Conservation (phyloP, 176 grass and related monocot genomes). For the Carex littledalei region DNA sequence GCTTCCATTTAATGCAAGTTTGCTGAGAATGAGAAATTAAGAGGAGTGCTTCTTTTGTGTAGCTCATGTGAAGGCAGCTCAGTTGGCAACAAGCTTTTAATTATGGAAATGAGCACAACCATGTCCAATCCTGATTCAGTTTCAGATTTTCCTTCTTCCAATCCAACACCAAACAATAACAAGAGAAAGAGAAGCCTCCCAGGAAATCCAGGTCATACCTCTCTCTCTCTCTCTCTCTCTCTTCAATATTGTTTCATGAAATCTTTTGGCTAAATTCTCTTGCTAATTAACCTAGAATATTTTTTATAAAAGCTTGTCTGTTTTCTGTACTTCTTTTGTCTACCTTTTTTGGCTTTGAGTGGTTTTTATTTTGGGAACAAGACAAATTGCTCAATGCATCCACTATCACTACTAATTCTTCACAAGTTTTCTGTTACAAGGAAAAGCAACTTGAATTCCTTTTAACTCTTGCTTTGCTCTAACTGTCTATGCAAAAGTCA, state of each 20-base stretch:
- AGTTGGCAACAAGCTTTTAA: not conserved
- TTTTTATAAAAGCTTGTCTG: not conserved
- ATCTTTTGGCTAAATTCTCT: not conserved
- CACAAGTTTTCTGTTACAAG: conserved; percentile 15
- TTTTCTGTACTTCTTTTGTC: conserved; percentile 16
- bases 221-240: not conserved
- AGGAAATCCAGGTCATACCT: conserved; percentile 64
- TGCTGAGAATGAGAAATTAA: not conserved
- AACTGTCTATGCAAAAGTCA: not conserved
- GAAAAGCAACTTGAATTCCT: not conserved
- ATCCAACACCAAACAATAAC: conserved; percentile 25
- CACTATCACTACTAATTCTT: not conserved
- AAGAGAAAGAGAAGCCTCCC: conserved; percentile 92
- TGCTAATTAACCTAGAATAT: not conserved
- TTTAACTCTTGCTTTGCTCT: conserved; percentile 12
- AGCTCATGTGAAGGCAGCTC: conserved; percentile 1
- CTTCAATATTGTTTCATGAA: not conserved
- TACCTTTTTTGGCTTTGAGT: conserved; percentile 8
- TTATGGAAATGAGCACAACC: conserved; percentile 15
- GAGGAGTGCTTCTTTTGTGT: not conserved
- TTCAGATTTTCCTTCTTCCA: conserved; percentile 3
- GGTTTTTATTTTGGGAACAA: conserved; percentile 4
- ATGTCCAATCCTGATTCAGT: conserved; percentile 21
- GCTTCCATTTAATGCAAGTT: conserved; percentile 20
- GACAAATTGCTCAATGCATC: conserved; percentile 1